Percentiles rank a stretch among this genome's conserved stretches.
These are phyloP conservation scores for Hyphopichia homilentoma DNA, from an alignment of 805 yeast genomes.

Conservation along the genomic window DNA sequence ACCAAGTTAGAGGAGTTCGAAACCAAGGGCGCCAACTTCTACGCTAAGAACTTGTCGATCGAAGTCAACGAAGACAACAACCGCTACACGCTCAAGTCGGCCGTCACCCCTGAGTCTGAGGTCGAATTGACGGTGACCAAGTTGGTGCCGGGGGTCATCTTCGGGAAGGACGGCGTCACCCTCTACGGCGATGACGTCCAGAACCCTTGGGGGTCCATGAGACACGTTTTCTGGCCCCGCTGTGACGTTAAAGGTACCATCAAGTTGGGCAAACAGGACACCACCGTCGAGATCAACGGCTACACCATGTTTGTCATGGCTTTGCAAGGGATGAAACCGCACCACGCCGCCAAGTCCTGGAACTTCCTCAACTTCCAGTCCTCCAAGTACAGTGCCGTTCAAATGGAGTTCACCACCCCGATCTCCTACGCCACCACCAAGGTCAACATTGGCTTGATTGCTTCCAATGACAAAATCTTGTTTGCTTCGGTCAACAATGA, in stretches of 20 bases:
- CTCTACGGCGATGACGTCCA: conserved; percentile 78
- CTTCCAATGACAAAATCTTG: conserved; percentile 60
- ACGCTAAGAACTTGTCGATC: conserved; percentile 69
- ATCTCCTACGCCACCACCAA: conserved; percentile 78
- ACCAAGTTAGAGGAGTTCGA: conserved; percentile 79
- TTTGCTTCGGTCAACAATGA: conserved; percentile 63
- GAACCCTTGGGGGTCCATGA: conserved; percentile 96
- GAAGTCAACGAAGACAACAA: conserved; percentile 53
- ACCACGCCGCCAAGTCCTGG: conserved; percentile 98
- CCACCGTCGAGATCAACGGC: conserved; percentile 37
- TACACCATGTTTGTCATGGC: conserved; percentile 90
- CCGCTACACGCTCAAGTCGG: conserved; percentile 51
- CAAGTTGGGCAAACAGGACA: conserved; percentile 30
- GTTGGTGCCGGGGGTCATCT: conserved; percentile 76
- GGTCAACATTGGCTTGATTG: conserved; percentile 75
- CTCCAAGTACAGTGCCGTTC: conserved; percentile 63
- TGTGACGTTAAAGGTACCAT: conserved; percentile 67
- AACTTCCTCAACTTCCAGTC: conserved; percentile 90
- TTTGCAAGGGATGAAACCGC: conserved; percentile 98
- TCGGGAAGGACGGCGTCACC: conserved; percentile 85
- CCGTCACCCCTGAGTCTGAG: conserved; percentile 62
- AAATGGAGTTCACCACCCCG: conserved; percentile 97
- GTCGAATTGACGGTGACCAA: conserved; percentile 66
- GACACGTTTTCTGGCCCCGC: conserved; percentile 97
- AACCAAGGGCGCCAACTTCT: conserved; percentile 70